Base-by-base conservation (phyloP, 495 filamentous ascomycete species). In the Podospora didyma region DNA sequence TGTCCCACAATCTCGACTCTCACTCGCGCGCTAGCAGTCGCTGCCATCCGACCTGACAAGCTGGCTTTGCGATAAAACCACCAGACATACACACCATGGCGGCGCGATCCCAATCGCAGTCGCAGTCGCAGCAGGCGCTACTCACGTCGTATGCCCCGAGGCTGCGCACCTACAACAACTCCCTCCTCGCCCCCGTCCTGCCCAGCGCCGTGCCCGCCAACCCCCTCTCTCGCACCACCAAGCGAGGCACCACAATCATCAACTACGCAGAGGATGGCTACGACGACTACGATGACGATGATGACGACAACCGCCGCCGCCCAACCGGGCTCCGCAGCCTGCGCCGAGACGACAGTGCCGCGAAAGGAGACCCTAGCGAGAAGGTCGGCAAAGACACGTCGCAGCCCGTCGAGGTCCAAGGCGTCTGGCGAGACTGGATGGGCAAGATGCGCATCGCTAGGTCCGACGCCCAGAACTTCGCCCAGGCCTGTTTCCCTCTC, bases 241-340 rank as follows among this genome's bases (percentile, higher is more conserved):
- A 99, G 74, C 89, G 94, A 68, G 95, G 94, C 37, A 97, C 94
- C 2, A 90, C 89, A 39, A 89, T 91, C 45, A 92, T 97, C 66
- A 97, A 96, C 70, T 99, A 99, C 64, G 92, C 94, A 26, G 94
- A 99, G 69, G 91, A 97, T 64, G 92, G 89, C 17, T 96, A 82
- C 62, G 94, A 97, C 53, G 92, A 98, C 70, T 87, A 94, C 50
- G 92, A 96, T 62, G 93, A 96, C 58, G 92, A 96, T 37, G 92
- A 96, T 45, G 89, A 96, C 55, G 31, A 74, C 52, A 63, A 56
- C 59, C 85, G 86, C 42, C 83, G 90, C 53, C 84, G 89, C 46
- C 90, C 87, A 49, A 96, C 90, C 7, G 94, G 92, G 34, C 72
- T 92, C 71, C 86, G 92, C 57, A 97, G 86, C 64, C 76, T 92